Evolutionary conservation across 2,329 filamentous ascomycete genomes (phyloP), one percentile per base, ranked within the genome.

Genomic region (Ciborinia camelliae): DNA sequence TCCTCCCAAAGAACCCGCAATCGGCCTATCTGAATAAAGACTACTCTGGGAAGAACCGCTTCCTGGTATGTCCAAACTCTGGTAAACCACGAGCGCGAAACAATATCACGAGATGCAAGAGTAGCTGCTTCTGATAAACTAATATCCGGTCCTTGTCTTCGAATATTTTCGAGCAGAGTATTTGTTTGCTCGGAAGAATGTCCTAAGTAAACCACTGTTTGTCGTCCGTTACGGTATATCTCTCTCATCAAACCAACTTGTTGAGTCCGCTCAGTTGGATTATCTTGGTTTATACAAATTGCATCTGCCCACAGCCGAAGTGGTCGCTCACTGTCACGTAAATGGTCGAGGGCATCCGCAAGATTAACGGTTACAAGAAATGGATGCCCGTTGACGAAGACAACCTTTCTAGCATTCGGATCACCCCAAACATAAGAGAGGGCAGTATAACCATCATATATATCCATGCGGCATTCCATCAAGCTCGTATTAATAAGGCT

Each of bases 1-100:
- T 37, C 35, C 35, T 32, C 12, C 52, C 52, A 54, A 20, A 32
- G 5, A 3, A 39, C 30, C n/a, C 28, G 20, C 4, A 12, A 39
- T 4, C 28, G 10, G 6, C 52, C 52, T 9, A 32, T 7, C n/a
- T 54, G 52, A 12, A 54, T 28, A 12, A 32, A 26, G 7, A 23
- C 9, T 8, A 30, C 52, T 26, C 18, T 23, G 0, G 52, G 32
- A 35, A 54, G 30, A 4, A 54, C 23, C 52, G 32, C 28, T 26
- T 54, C 52, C 52, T 54, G 52, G 28, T n/a, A 54, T 18, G 35
- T 54, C 52, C 52, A 54, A n/a, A 54, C 52, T n/a, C 52, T 32
- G 4, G 52, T 54, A 18, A 37, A 15, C 52, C 26, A 54, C n/a
- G n/a, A n/a, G n/a, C n/a, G n/a, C n/a, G n/a, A n/a, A n/a, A n/a